Evolutionary conservation across 1,139 yeast genomes (phyloP).

Genomic region (Pichia sp.): DNA sequence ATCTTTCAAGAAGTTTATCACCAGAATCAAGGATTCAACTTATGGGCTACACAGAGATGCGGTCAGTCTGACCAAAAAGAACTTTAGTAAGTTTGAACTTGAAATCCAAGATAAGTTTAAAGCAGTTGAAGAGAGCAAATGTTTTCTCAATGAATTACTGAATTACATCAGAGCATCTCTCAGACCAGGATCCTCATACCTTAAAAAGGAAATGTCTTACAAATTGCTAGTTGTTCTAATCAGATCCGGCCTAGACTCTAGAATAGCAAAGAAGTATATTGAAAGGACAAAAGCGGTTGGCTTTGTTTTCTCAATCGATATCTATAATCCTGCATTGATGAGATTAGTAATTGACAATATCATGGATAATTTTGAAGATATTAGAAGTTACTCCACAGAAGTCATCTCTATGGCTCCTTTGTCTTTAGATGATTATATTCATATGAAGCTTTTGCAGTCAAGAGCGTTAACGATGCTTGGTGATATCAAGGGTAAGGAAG

Average conservation of each 20-base stretch:
- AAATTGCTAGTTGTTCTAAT: conserved; percentile 47
- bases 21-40: conserved; percentile 63
- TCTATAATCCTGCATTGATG: conserved; percentile 40
- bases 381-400: conserved; percentile 50
- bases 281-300: conserved; percentile 39
- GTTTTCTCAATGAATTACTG: conserved; percentile 45
- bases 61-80: conserved; percentile 36
- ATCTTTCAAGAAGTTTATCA: conserved; percentile 53
- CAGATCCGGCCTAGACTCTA: conserved; percentile 53
- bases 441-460: conserved; percentile 32
- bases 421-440: conserved; percentile 29
- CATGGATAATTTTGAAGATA: conserved; percentile 70
- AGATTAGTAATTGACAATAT: conserved; percentile 56
- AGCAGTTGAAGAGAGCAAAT: conserved; percentile 32
- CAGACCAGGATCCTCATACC: conserved; percentile 67
- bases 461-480: conserved; percentile 44
- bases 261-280: conserved; percentile 34
- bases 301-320: conserved; percentile 43
- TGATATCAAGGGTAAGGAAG: conserved; percentile 62
- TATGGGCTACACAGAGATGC: conserved; percentile 52
- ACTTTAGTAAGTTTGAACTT: conserved; percentile 32
- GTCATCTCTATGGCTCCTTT: conserved; percentile 49
- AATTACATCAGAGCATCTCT: conserved; percentile 31
- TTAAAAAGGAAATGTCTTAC: conserved; percentile 50
- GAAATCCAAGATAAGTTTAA: conserved; percentile 33